A percentile compares a stretch with the other conserved stretches of the same genome.
phyloP scores from a whole-genome alignment of 306 rosid genomes.

The Acacia acuminata region DNA sequence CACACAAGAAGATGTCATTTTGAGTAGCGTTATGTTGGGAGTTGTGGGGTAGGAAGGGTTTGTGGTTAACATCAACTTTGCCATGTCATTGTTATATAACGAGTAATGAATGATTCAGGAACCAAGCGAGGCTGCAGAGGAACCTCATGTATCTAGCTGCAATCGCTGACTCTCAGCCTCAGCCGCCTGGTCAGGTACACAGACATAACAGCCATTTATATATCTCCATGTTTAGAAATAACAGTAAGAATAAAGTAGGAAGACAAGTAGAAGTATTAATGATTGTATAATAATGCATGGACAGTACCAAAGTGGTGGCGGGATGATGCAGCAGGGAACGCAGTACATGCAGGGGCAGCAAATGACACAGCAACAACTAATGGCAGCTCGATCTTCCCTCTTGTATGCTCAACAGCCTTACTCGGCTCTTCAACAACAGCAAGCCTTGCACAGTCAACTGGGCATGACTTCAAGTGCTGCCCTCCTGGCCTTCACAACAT shows the following conservation, averaged over 20 bases:
- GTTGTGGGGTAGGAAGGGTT: neutral
- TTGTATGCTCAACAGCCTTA: constrained; percentile 80
- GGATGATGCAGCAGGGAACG: constrained; percentile 82
- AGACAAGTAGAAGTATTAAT: too few species aligned
- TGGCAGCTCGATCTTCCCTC: constrained; percentile 92
- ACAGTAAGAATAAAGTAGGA: too few species aligned
- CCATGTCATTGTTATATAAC: too few species aligned
- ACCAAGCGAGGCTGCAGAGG: constrained; percentile 95
- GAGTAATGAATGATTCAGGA: constrained; percentile 47
- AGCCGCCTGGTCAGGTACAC: constrained; percentile 88
- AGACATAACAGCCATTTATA: neutral
- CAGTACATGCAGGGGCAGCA: constrained; percentile 93
- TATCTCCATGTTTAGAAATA: too few species aligned
- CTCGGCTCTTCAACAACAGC: constrained; percentile 73
- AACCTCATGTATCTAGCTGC: constrained; percentile 99
- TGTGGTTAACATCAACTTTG: neutral
- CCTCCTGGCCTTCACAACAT: constrained; percentile 3
- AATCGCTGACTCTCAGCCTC: constrained; percentile 99
- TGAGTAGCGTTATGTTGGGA: neutral
- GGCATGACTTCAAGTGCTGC: neutral
- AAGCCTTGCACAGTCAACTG: constrained; percentile 14
- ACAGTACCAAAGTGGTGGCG: constrained; percentile 78
- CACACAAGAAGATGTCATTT: too few species aligned
- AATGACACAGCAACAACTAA: constrained; percentile 83
- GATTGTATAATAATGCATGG: neutral